These are phyloP conservation scores for Pestalotiopsis sp. DNA, from an alignment of 2,329 filamentous ascomycete species.

Conservation along the genomic window DNA sequence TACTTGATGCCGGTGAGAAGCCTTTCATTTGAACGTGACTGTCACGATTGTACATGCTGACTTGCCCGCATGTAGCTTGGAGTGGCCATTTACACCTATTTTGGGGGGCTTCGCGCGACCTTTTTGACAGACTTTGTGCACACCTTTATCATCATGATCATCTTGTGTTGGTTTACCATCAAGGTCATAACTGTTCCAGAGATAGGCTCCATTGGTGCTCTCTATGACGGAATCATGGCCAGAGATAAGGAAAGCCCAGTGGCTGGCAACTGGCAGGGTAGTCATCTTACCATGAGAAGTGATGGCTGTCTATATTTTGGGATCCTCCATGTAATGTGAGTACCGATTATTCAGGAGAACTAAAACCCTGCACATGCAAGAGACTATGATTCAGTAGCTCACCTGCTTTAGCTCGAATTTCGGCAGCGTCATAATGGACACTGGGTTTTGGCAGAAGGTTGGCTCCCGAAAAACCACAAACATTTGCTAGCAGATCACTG, in stretches of 20 bases:
- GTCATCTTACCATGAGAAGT: conserved; percentile 56
- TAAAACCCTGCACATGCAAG: not conserved
- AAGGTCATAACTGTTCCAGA: conserved; percentile 49
- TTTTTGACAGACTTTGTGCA: conserved; percentile 57
- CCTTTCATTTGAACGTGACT: no score
- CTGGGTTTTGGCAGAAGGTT: conserved; percentile 56
- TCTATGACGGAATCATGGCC: conserved; percentile 53
- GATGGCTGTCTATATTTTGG: conserved; percentile 16
- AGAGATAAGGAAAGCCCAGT: conserved; percentile 48
- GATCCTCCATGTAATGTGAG: conserved; percentile 13
- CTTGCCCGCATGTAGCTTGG: not conserved
- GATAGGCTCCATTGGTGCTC: conserved; percentile 47
- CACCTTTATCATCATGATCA: conserved; percentile 55
- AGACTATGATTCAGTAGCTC: not conserved
- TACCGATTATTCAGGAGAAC: not conserved
- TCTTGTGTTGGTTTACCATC: conserved; percentile 51
- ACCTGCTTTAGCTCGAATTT: conserved; percentile 40
- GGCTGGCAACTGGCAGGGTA: conserved; percentile 53
- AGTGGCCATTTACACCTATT: conserved; percentile 41
- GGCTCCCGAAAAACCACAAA: conserved; percentile 23
- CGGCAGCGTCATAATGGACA: conserved; percentile 57
- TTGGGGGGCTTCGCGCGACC: conserved; percentile 43
- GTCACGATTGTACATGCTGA: not conserved
- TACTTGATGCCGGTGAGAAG: conserved; percentile 6
- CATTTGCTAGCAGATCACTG: not conserved